Conservation (phyloP, 139 green algal genomes). For the Ostreobium quekettii region DNA sequence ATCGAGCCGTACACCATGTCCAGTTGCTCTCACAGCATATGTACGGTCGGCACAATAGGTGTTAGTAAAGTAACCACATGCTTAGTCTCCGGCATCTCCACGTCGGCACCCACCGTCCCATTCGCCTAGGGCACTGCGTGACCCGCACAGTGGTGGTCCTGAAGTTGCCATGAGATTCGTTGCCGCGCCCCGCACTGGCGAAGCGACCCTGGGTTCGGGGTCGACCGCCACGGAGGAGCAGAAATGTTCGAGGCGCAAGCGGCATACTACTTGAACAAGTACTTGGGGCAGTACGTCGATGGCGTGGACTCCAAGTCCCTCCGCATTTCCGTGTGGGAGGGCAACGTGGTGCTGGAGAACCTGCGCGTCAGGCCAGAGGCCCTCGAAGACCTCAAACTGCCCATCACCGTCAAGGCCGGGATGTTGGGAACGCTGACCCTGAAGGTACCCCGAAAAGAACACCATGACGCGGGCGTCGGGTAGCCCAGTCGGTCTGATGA, state of each 20-base stretch:
- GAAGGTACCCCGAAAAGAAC: conserved; percentile 46
- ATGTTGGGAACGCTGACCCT: conserved; percentile 81
- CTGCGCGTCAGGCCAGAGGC: conserved; percentile 84
- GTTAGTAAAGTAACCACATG: too few relatives aligned
- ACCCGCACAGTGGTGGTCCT: too few relatives aligned
- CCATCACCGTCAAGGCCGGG: conserved; percentile 79
- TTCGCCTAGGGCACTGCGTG: too few relatives aligned
- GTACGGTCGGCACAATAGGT: too few relatives aligned
- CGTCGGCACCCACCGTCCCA: too few relatives aligned
- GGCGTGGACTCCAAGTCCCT: conserved; percentile 71
- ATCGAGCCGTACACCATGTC: too few relatives aligned
- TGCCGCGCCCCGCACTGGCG: too few relatives aligned
- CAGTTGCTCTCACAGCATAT: too few relatives aligned
- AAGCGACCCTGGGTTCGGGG: too few relatives aligned
- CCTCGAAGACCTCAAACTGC: conserved; percentile 76
- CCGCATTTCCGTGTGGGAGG: conserved; percentile 70
- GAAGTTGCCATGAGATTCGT: too few relatives aligned
- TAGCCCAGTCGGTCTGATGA: too few relatives aligned
- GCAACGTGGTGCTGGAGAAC: conserved; percentile 87
- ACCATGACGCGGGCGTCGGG: neutral
- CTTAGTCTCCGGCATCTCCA: too few relatives aligned
- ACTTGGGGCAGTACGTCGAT: conserved; percentile 75
- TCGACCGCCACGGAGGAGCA: neutral
- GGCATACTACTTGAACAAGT: conserved; percentile 71
- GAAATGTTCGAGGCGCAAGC: conserved; percentile 78